Evolutionary conservation across 2,329 filamentous ascomycete species (phyloP).

Genomic region (Cladophialophora psammophila): DNA sequence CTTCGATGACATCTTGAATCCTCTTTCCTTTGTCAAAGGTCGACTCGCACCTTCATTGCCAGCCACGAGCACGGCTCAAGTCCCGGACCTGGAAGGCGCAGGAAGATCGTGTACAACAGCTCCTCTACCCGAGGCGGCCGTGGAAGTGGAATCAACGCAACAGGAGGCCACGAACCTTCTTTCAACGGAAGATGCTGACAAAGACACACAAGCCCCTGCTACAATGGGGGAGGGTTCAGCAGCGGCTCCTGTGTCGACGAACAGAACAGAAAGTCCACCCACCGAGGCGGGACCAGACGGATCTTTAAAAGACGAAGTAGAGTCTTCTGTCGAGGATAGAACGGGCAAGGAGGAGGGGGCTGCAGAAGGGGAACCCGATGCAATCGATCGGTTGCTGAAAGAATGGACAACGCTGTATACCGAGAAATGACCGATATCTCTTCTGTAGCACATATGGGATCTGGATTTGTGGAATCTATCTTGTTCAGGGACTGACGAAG

Average conservation of each 20-base stretch:
- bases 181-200: too few relatives aligned
- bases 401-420: conserved; percentile 22
- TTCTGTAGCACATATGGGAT: background rate
- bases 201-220: too few relatives aligned
- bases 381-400: conserved; percentile 18
- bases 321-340: background rate
- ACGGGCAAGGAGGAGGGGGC: background rate
- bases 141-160: background rate
- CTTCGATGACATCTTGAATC: conserved; percentile 12
- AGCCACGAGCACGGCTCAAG: background rate
- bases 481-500: too few relatives aligned
- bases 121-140: background rate
- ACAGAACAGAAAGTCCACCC: background rate
- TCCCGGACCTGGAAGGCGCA: background rate
- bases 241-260: background rate
- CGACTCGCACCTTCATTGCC: background rate
- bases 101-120: background rate
- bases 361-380: conserved; percentile 1
- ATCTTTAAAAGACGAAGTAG: background rate
- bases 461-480: too few relatives aligned
- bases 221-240: too few relatives aligned
- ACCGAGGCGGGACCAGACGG: background rate
- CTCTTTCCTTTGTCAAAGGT: conserved; percentile 4
- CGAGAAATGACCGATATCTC: background rate
- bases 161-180: background rate